These are phyloP conservation scores for Linderniella brevidens DNA, from an alignment of 257 asterid genomes.

Conservation along the genomic window DNA sequence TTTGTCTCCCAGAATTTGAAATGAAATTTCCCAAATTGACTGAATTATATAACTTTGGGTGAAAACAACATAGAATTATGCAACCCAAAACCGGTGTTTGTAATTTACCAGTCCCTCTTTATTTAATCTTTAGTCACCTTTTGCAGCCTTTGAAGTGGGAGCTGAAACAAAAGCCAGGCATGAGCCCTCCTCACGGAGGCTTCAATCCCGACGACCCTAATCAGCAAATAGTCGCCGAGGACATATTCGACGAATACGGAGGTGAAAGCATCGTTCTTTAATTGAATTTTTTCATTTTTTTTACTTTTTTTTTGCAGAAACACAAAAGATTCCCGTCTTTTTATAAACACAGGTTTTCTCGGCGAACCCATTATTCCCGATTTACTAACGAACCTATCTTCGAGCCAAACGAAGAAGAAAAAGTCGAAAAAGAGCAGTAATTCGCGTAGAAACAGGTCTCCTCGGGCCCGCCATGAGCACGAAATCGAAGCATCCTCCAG, in stretches of 20 bases:
- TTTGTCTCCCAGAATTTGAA: too few relatives aligned
- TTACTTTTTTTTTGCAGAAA: background rate
- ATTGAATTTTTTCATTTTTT: background rate
- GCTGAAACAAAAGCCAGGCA: constrained; percentile 79
- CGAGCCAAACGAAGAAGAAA: constrained; percentile 31
- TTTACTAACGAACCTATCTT: constrained; percentile 38
- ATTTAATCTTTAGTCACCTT: too few relatives aligned
- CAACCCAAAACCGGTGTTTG: background rate
- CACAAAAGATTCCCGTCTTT: background rate
- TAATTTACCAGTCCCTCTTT: background rate
- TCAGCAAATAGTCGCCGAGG: constrained; percentile 98
- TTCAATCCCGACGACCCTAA: constrained; percentile 67
- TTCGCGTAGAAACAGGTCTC: constrained; percentile 25
- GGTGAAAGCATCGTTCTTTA: constrained; percentile 22
- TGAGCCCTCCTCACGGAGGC: constrained; percentile 97
- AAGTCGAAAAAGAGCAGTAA: constrained; percentile 33
- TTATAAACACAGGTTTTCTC: constrained; percentile 51
- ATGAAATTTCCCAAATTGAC: too few relatives aligned
- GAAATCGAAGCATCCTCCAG: constrained; percentile 24
- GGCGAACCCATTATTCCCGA: constrained; percentile 54
- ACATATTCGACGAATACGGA: constrained; percentile 96
- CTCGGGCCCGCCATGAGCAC: constrained; percentile 18
- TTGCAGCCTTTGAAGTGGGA: constrained; percentile 81
- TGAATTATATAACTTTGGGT: too few relatives aligned
- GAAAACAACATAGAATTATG: too few relatives aligned